phyloP scores from a whole-genome alignment of 441 rosid genomes.

The Populus hybrid region DNA sequence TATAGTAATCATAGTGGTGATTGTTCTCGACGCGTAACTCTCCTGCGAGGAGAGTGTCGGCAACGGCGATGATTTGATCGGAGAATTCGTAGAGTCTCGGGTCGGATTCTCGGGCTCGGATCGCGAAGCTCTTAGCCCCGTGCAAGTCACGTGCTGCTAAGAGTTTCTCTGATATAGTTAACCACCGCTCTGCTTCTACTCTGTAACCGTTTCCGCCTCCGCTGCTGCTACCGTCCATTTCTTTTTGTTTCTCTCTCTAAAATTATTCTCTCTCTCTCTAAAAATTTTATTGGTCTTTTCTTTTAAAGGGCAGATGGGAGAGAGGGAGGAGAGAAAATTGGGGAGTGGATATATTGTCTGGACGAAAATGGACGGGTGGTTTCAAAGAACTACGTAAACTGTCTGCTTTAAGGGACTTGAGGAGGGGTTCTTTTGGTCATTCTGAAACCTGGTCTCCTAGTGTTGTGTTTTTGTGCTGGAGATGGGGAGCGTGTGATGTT shows the following conservation, averaged over 20 bases:
- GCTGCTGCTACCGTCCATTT: constrained; percentile 14
- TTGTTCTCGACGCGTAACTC: constrained; percentile 37
- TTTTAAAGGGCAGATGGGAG: not conserved
- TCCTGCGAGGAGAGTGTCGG: constrained; percentile 67
- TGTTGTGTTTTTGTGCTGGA: not conserved
- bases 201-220: constrained; percentile 38
- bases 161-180: constrained; percentile 77
- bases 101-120: constrained; percentile 75
- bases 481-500: not conserved
- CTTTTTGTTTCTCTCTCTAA: constrained; percentile 2
- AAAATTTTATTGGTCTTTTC: not conserved
- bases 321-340: not conserved
- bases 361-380: constrained; percentile 16
- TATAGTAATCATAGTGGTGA: constrained; percentile 66
- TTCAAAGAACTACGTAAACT: not conserved
- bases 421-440: constrained; percentile 1
- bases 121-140: constrained; percentile 76
- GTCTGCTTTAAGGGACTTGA: too few species aligned
- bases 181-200: constrained; percentile 78
- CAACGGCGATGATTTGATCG: constrained; percentile 70
- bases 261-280: not conserved
- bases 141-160: constrained; percentile 67
- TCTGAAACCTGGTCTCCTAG: not conserved
- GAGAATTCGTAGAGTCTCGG: constrained; percentile 54
- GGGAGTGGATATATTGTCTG: not conserved